Evolutionary conservation across 2,329 filamentous ascomycete genomes (phyloP).

Genomic region (Hymenoscyphus salicellus): DNA sequence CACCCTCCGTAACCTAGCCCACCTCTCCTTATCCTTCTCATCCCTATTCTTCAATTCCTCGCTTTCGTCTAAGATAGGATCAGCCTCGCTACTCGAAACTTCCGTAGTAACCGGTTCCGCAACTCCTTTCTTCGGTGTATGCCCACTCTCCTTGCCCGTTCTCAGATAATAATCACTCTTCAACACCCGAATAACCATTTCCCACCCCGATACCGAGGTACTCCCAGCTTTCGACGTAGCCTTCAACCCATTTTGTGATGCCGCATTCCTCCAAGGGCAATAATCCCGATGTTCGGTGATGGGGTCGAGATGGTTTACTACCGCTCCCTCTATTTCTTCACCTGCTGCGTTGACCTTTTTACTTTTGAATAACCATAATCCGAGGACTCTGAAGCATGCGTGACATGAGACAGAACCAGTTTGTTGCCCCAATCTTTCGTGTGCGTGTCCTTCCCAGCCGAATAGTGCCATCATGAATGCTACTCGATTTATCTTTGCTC

Average conservation of each 20-base stretch:
- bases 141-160: slow-evolving; percentile 18
- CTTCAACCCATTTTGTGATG: slow-evolving; percentile 52
- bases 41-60: slow-evolving; percentile 44
- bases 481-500: slow-evolving; percentile 49
- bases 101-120: slow-evolving; percentile 11
- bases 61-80: slow-evolving; percentile 27
- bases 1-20: slow-evolving; percentile 67
- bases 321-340: slow-evolving; percentile 51
- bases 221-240: slow-evolving; percentile 35
- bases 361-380: slow-evolving; percentile 89
- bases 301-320: slow-evolving; percentile 66
- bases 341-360: slow-evolving; percentile 60
- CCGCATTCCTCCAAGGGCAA: slow-evolving; percentile 72
- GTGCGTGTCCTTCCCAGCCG: slow-evolving; percentile 64
- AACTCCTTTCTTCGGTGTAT: slow-evolving; percentile 10
- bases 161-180: slow-evolving; percentile 51
- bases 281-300: slow-evolving; percentile 75
- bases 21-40: slow-evolving; percentile 68
- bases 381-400: slow-evolving; percentile 82
- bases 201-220: slow-evolving; percentile 49
- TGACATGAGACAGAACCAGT: slow-evolving; percentile 59
- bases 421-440: slow-evolving; percentile 32
- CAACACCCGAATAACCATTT: slow-evolving; percentile 51
- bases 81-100: slow-evolving; percentile 9
- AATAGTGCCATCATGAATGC: slow-evolving; percentile 68